Conservation (phyloP, 2,329 filamentous ascomycete genomes). For the Coleophoma cylindrospora region DNA sequence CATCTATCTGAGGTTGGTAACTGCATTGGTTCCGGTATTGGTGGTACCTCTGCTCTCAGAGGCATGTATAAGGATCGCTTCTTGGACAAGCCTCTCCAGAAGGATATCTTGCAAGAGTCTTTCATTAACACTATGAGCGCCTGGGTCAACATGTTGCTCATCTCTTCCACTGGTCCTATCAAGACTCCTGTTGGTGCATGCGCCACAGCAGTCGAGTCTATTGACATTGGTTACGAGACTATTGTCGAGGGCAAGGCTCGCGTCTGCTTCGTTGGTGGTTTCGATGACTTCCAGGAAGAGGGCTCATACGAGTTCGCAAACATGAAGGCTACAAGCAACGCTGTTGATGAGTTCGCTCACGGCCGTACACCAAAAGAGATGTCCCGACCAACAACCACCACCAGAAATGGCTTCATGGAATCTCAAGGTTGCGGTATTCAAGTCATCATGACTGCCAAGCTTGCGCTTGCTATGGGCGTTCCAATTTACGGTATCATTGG, state of each 20-base stretch:
- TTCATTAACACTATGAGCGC: constrained; percentile 99
- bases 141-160: constrained; percentile 98
- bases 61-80: constrained; percentile 99
- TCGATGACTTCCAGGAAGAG: constrained; percentile 99
- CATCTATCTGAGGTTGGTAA: constrained; percentile 97
- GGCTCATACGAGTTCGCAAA: constrained; percentile 99
- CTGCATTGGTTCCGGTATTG: constrained; percentile 97
- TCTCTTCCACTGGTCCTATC: constrained; percentile 96
- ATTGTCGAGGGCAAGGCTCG: constrained; percentile 98
- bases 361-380: constrained; percentile 95
- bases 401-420: constrained; percentile 98
- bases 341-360: constrained; percentile 91
- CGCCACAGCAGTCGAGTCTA: constrained; percentile 92
- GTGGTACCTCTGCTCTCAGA: constrained; percentile 84
- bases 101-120: constrained; percentile 97
- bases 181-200: constrained; percentile 98
- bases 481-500: constrained; percentile 94
- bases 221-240: constrained; percentile 97
- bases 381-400: constrained; percentile 96
- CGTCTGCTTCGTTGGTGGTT: constrained; percentile 95
- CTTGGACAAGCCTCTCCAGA: constrained; percentile 95
- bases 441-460: constrained; percentile 94
- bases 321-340: constrained; percentile 99
- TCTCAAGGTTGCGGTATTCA: constrained; percentile 98
- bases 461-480: constrained; percentile 97